Evolutionary conservation across 129 eudicot species (phyloP).

Genomic region (Dittrichia graveolens): DNA sequence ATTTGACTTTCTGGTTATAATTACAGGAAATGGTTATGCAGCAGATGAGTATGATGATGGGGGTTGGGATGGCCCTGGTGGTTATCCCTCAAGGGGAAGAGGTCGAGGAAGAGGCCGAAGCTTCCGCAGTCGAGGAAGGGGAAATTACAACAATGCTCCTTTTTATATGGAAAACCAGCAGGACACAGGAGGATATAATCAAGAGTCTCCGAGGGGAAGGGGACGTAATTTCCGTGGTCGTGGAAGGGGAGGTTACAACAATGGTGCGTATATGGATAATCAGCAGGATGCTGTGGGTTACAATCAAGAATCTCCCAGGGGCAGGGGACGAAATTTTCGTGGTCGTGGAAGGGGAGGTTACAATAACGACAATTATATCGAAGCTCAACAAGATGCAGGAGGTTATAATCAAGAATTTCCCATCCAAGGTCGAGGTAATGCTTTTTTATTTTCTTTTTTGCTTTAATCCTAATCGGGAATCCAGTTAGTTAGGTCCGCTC

Average conservation of each 20-base stretch:
- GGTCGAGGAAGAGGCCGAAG: conserved; percentile 88
- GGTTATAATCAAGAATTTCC: conserved; percentile 74
- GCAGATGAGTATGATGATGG: conserved; percentile 80
- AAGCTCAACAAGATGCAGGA: conserved; percentile 61
- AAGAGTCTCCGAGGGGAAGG: conserved; percentile 74
- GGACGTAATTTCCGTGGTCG: conserved; percentile 84
- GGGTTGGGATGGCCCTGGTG: conserved; percentile 73
- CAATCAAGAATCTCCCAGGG: conserved; percentile 74
- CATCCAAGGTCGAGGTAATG: conserved; percentile 47
- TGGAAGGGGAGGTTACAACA: conserved; percentile 81
- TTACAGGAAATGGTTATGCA: conserved; percentile 62
- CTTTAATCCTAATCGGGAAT: background rate
- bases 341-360: conserved; percentile 92
- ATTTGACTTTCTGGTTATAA: background rate
- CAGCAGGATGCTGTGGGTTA: conserved; percentile 75
- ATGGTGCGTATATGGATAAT: conserved; percentile 58
- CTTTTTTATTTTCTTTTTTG: background rate
- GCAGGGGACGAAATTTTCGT: conserved; percentile 71
- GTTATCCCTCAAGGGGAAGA: conserved; percentile 68
- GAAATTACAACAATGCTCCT: conserved; percentile 64
- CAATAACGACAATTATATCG: conserved; percentile 54
- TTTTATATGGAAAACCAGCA: conserved; percentile 57
- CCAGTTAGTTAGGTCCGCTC: background rate
- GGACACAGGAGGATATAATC: conserved; percentile 70
- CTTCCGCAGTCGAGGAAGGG: conserved; percentile 89